Base-by-base conservation (phyloP, 257 asterid species). In the Primulina eburnea region DNA sequence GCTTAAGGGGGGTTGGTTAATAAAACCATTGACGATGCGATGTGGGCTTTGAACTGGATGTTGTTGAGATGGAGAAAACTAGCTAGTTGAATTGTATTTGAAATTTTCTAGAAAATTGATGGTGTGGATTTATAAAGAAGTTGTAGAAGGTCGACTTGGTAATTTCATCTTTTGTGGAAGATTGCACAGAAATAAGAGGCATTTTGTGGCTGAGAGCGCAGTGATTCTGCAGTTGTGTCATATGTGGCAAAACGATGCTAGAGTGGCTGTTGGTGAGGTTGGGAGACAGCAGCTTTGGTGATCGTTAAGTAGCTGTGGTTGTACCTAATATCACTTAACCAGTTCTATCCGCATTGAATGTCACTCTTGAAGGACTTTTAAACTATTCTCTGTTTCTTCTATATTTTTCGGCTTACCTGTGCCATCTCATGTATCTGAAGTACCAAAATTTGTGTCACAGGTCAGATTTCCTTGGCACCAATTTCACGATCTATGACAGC, bases 381-480 rank as follows among this genome's bases (percentile, higher is more conserved):
- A 50, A 50, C 8, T 5, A 14, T 50, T 50, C 57, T 20, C 57
- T 5, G 16, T 50, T 50, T 17, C 8, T 50, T 16, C 57, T 1
- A 50, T 16, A 16, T 50, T 50, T 14, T 50, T 50, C 8, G 16
- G 17, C 57, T 50, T 50, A 50, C 4, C 20, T 16, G 20, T 50
- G 26, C 16, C 12, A 2, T 21, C 52, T 64, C 52, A 18, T 17
- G 37, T 30, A 69, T 9, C 10, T 29, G 1, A 21, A 8, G n/a
- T 40, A 66, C 58, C 38, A 62, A 64, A 29, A 50, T 38, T 37
- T 64, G 30, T 71, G 52, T 66, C 57, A 56, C 90, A 92, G 98
- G 81, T 90, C 97, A 47, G 96, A 93, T 81, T 93, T 93, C 69
- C 89, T 90, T 0, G 98, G 98, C 7, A 93, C 97, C 52, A 93